Evolutionary conservation across 2,329 filamentous ascomycete genomes (phyloP), one percentile per base, ranked within the genome.

Genomic region (Zasmidium citrigriseum): DNA sequence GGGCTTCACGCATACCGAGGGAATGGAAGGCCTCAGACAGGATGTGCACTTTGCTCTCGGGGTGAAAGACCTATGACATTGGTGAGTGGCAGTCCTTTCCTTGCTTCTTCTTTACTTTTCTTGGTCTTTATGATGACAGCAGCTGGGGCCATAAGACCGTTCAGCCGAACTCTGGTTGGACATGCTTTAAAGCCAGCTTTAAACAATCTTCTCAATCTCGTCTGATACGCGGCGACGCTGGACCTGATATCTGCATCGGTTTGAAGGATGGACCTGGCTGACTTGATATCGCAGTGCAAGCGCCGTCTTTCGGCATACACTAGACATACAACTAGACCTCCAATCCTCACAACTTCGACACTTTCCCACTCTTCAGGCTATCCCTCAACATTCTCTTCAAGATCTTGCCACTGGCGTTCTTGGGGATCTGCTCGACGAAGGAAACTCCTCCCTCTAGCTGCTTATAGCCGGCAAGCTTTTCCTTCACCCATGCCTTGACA

Each of bases 341-440:
- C n/a, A 25, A 5, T 2, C 5, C 18, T 41, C 81, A 93, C 67
- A 93, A 70, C 78, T 86, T 93, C 11, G 86, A 79, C 0, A 86
- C 87, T 60, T 85, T 83, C 62, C 80, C 77, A 63, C 68, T 74
- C 67, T 75, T 74, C 25, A 76, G 77, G 65, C 74, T 67, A 47
- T 81, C 79, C 50, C 77, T 71, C 57, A 82, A 64, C 2, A 77
- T 59, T 21, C 75, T 70, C 70, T 81, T 71, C 58, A 72, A 41
- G 10, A 72, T 70, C 61, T 72, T 72, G 3, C 70, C 70, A 27
- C 59, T 65, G 1, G 67, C 63, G 47, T 59, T 70, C 65, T 69
- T 72, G 3, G 68, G 70, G 10, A 70, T 67, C 5, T 59, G 59
- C 16, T 70, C 66, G 11, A 67, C 56, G 49, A 70, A 70, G 44